Evolutionary conservation across 495 filamentous ascomycete species (phyloP), one percentile per base, ranked within the genome.

Genomic region (Penicillium soppii): DNA sequence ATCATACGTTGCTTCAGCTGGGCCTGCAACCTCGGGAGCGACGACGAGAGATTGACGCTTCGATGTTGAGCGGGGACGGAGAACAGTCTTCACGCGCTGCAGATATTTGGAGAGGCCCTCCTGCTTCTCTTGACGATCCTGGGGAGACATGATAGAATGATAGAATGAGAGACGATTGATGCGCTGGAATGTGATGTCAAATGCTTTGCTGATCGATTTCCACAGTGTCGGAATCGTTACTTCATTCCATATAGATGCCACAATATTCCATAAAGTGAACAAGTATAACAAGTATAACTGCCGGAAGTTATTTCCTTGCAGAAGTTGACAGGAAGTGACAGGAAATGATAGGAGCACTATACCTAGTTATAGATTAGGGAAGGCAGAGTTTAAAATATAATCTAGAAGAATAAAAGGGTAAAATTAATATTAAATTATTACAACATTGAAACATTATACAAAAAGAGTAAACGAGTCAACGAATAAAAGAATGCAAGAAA

Each of bases 101-200:
- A 89, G 61, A 32, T 86, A 78, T 58, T 78, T 87, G 32, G 78
- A 76, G 33, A 89, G 59, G 20, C 85, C 83, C 59, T 78, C 82
- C 51, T 79, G 82, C 73, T 86, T 83, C 56, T 81, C 70, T 42
- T 66, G 67, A 13, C 45, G 65, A 44, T 43, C 59, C 27, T 63
- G 54, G 19, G 53, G 52, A 47, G 71, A 62, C 71, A 74, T 74
- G 20, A 33, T n/a, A n/a, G n/a, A n/a, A n/a, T n/a, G n/a, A n/a
- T n/a, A n/a, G n/a, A n/a, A n/a, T n/a, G n/a, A n/a, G n/a, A 23
- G 49, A 37, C 25, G 25, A 49, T 35, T 9, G 8, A 13, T 38
- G 52, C 51, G 50, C 41, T 49, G 23, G 41, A 58, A 58, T 56
- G 54, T 33, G 38, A 47, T 44, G 47, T 47, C 38, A 35, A 53